Evolutionary conservation across 306 rosid genomes (phyloP), one percentile per base, ranked within the genome.

Genomic region (Dicorynia guianensis): DNA sequence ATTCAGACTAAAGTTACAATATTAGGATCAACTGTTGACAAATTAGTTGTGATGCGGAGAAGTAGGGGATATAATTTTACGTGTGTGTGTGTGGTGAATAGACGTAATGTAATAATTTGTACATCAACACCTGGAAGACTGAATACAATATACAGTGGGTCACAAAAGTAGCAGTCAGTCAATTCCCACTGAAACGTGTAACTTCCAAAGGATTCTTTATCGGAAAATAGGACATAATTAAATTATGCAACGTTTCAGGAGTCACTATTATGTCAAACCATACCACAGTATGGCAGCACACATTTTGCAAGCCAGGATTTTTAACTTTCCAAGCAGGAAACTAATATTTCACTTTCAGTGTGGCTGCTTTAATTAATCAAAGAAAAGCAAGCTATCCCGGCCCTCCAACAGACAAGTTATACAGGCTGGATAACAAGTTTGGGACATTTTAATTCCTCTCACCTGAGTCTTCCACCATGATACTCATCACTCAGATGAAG

Each of bases 1-100:
- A 81, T 79, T 78, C 13, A 25, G 52, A 76, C 48, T 61, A 67
- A 60, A n/a, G 55, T 75, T 33, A 61, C 73, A 63, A 18, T 12
- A 33, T 58, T 65, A 55, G 47, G 44, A 25, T 25, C 30, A 25
- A 25, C 30, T 25, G 2, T 2, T 25, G 30, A 25, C 30, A 25
- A 25, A 25, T 25, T 25, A 25, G 30, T 25, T 25, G 30, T 1
- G 30, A 25, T 25, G 30, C 30, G 2, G n/a, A n/a, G n/a, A 25
- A 25, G 30, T 25, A 25, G 30, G 63, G 67, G 20, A 48, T 33
- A 42, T 12, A 65, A 53, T 40, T n/a, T 8, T 19, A 33, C 25
- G 38, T 14, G n/a, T n/a, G n/a, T n/a, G n/a, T n/a, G n/a, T n/a
- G 40, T 63, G 39, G 72, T 14, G 15, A 35, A 46, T 39, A 7